Percentiles rank a stretch among this genome's conserved stretches.
phyloP scores from a whole-genome alignment of 257 asterid species.

The Forsythia viridissima region DNA sequence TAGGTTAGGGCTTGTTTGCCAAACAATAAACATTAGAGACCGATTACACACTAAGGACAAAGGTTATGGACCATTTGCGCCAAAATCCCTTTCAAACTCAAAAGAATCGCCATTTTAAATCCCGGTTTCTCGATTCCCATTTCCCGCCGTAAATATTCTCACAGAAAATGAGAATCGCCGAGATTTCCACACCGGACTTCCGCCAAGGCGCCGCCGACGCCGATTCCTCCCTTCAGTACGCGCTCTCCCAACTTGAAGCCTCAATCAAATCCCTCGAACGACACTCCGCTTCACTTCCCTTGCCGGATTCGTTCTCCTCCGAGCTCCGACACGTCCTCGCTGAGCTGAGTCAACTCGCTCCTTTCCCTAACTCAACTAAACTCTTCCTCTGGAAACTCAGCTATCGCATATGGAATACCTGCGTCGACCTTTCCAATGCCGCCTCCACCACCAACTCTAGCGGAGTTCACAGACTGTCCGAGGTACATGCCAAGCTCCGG shows the following conservation, averaged over 20 bases:
- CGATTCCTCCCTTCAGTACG: conserved; percentile 36
- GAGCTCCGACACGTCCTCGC: conserved; percentile 50
- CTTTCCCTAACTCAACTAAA: conserved; percentile 66
- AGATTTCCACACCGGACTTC: conserved; percentile 61
- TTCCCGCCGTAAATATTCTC: conserved; percentile 52
- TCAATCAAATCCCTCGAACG: conserved; percentile 63
- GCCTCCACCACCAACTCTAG: conserved; percentile 24
- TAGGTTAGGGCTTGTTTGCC: no score
- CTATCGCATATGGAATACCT: conserved; percentile 94
- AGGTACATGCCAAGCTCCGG: conserved; percentile 84
- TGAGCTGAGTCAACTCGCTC: conserved; percentile 63
- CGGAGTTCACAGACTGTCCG: conserved; percentile 33
- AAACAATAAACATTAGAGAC: no score
- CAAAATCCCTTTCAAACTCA: no score
- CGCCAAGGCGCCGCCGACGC: conserved; percentile 45
- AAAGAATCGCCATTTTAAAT: no score
- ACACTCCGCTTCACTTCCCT: conserved; percentile 47
- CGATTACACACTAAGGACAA: no score
- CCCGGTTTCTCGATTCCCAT: not conserved
- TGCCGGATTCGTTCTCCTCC: conserved; percentile 60
- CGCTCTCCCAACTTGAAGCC: conserved; percentile 64
- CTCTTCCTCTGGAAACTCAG: conserved; percentile 83
- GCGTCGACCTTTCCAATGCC: conserved; percentile 85
- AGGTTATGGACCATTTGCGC: no score
- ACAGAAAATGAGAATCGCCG: conserved; percentile 69